phyloP scores from a whole-genome alignment of 306 rosid genomes.

The Spatholobus suberectus region DNA sequence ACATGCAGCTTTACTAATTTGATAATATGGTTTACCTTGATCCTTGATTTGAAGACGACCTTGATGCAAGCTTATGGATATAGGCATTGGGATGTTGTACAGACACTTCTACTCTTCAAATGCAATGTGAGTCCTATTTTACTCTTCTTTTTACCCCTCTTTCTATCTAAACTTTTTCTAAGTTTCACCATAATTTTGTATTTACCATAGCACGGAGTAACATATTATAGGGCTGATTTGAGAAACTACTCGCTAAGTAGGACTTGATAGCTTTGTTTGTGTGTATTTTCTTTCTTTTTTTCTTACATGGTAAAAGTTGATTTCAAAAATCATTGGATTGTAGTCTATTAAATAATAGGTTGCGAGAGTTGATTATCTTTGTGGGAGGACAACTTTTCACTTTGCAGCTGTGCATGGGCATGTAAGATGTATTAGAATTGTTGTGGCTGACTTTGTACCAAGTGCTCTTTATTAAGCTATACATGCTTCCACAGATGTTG shows the following conservation, averaged over 20 bases:
- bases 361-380: slow-evolving; percentile 88
- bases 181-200: neutral
- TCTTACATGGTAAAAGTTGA: neutral
- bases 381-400: slow-evolving; percentile 93
- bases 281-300: slow-evolving; percentile 21
- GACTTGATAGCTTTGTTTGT: neutral
- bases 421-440: slow-evolving; percentile 86
- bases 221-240: neutral
- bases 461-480: slow-evolving; percentile 69
- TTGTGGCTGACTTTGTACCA: slow-evolving; percentile 89
- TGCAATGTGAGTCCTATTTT: slow-evolving; percentile 73
- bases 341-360: slow-evolving; percentile 56
- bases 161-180: neutral
- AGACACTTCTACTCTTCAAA: slow-evolving; percentile 78
- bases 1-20: slow-evolving; percentile 12
- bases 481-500: slow-evolving; percentile 42
- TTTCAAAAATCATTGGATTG: slow-evolving; percentile 22
- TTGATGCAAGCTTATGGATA: slow-evolving; percentile 98
- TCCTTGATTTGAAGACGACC: slow-evolving; percentile 83
- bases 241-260: slow-evolving; percentile 10
- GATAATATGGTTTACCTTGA: slow-evolving; percentile 43
- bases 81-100: slow-evolving; percentile 97
- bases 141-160: neutral
- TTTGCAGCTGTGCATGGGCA: slow-evolving; percentile 94
- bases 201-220: neutral